Conservation (phyloP, 2,329 filamentous ascomycete genomes). For the Penicillium sp. region DNA sequence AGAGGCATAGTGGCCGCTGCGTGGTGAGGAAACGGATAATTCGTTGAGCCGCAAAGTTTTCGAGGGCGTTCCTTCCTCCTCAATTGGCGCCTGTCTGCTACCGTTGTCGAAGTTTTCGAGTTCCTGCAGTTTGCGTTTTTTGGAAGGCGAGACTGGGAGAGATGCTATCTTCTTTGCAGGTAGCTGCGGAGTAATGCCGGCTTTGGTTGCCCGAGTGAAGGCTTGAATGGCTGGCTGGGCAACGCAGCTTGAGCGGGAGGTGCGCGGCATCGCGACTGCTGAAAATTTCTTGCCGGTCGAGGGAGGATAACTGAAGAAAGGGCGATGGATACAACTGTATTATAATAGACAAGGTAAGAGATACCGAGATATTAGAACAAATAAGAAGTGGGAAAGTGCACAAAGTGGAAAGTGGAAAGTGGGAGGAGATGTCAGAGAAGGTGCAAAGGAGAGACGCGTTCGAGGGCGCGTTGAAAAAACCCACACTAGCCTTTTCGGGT, state of each 20-base stretch:
- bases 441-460: conserved; percentile 18
- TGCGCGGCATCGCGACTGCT: conserved; percentile 31
- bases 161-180: conserved; percentile 33
- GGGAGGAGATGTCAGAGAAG: conserved; percentile 7
- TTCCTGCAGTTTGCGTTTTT: conserved; percentile 41
- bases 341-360: conserved; percentile 22
- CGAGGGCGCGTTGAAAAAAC: conserved; percentile 9
- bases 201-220: conserved; percentile 47
- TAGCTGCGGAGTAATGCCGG: conserved; percentile 30
- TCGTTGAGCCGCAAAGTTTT: conserved; percentile 35
- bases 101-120: conserved; percentile 33
- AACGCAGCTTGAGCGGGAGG: conserved; percentile 31
- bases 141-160: conserved; percentile 37
- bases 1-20: conserved; percentile 29
- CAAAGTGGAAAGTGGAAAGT: conserved; percentile 5
- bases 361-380: conserved; percentile 17
- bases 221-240: conserved; percentile 42
- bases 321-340: conserved; percentile 12
- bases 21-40: conserved; percentile 34
- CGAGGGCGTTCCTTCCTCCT: conserved; percentile 30
- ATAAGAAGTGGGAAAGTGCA: conserved; percentile 7
- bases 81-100: conserved; percentile 9
- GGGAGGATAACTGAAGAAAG: conserved; percentile 7
- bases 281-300: conserved; percentile 15
- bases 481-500: conserved; percentile 15